Evolutionary conservation across 805 yeast genomes (phyloP), one percentile per base, ranked within the genome.

Genomic region (Komagataella phaffii): DNA sequence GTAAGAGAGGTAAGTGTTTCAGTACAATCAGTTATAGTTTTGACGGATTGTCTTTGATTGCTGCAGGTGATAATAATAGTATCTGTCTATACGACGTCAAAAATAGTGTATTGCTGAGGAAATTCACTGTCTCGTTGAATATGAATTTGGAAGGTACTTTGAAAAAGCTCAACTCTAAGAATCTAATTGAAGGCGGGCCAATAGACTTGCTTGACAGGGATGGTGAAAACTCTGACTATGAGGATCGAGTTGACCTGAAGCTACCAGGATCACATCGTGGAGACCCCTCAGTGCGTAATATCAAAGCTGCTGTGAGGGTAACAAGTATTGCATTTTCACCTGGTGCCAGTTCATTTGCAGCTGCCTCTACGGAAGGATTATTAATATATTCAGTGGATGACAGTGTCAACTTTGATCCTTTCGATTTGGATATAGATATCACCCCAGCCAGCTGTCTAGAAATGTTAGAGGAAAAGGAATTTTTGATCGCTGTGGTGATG

Each of bases 321-420:
- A 79, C 88, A 2, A 72, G 84, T 3, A 75, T 93, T 24, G 76
- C 75, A 57, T 93, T 90, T 61, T 87, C 96, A 1, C 99, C 99
- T 17, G 84, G 96, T 0, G 85, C 95, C 1, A 74, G 84, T 18
- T 81, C 95, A 40, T 93, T 93, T 73, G 93, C 96, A 1, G 96
- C 95, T 46, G 93, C 96, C 0, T 83, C 96, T 0, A 93, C 99
- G 0, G 98, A 91, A 64, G 99, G 99, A 7, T 70, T 93, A 48
- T 70, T 89, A 52, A 72, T 93, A 1, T 93, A 78, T 64, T 83
- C 96, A 1, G 77, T 89, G 45, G 95, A 91, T 64, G 82, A 81
- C 49, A 70, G 78, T 8, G 67, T 83, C 49, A 69, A 82, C 24
- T 93, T 93, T 63, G 99, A 93, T 71, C 99, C 99, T 40, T 88